Percentiles rank a stretch among this genome's conserved stretches.
Evolutionary conservation across 306 rosid species (phyloP).

Genomic region (Malus asiatica): DNA sequence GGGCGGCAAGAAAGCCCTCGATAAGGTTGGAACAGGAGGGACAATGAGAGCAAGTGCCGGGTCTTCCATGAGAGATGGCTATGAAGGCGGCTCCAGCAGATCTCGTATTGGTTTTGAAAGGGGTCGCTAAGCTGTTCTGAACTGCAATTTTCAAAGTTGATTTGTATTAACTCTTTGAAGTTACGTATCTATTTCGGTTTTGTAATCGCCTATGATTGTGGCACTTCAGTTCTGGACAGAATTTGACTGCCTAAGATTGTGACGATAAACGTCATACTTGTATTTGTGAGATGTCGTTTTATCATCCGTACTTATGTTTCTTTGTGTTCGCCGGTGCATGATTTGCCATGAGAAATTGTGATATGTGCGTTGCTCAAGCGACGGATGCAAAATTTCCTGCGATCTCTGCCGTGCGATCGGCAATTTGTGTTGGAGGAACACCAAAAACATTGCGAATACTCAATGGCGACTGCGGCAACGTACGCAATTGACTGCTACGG

Average conservation of each 20-base stretch:
- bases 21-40: slow-evolving; percentile 68
- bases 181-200: not conserved
- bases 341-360: too few species aligned
- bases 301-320: too few species aligned
- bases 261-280: not conserved
- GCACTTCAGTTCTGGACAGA: not conserved
- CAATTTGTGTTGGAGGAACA: too few species aligned
- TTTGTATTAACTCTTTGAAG: too few species aligned
- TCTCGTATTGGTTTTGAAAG: slow-evolving; percentile 80
- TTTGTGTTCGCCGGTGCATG: too few species aligned
- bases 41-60: slow-evolving; percentile 90
- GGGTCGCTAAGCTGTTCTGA: slow-evolving; percentile 37
- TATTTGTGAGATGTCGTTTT: not conserved
- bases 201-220: not conserved
- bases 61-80: slow-evolving; percentile 63
- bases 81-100: slow-evolving; percentile 75
- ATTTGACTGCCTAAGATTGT: not conserved
- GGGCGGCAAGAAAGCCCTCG: slow-evolving; percentile 72
- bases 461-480: too few species aligned
- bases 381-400: too few species aligned
- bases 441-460: too few species aligned
- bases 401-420: too few species aligned
- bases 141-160: not conserved
- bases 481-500: too few species aligned
- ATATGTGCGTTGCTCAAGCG: too few species aligned